Percentiles rank a stretch among this genome's conserved stretches.
These are phyloP conservation scores for Fusarium pininemorale DNA, from an alignment of 2,329 filamentous ascomycete genomes.

Conservation along the genomic window DNA sequence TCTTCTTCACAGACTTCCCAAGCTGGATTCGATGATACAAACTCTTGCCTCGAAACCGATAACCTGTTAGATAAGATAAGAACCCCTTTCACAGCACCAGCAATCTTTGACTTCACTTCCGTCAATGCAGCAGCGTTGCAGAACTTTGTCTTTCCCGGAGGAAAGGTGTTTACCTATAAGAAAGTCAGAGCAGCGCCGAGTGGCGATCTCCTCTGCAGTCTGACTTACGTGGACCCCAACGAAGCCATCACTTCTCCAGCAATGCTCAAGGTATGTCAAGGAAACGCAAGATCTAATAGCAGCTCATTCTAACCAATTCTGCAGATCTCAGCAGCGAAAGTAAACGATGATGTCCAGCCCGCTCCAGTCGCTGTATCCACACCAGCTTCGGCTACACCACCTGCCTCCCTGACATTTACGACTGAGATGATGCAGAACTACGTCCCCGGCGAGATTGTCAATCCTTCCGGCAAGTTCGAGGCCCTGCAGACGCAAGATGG, in stretches of 20 bases:
- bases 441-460: neutral
- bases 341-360: fast-evolving
- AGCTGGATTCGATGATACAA: no score
- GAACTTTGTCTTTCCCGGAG: fast-evolving
- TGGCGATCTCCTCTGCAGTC: neutral
- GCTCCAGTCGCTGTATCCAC: fast-evolving
- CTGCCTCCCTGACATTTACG: neutral
- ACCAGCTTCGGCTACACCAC: neutral
- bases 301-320: fast-evolving
- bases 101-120: neutral
- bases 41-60: no score
- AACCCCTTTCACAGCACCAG: neutral
- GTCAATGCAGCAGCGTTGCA: neutral
- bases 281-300: fast-evolving
- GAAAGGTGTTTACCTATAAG: neutral
- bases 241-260: neutral
- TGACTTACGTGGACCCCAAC: neutral
- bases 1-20: no score
- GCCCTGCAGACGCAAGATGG: neutral
- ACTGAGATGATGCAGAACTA: neutral
- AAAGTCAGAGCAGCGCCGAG: fast-evolving
- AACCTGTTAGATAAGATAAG: neutral
- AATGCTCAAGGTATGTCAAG: neutral
- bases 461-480: neutral
- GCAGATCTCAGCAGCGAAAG: neutral